Evolutionary conservation across 768 basidiomycete genomes (phyloP), one percentile per base, ranked within the genome.

Genomic region (Boletus sp.): DNA sequence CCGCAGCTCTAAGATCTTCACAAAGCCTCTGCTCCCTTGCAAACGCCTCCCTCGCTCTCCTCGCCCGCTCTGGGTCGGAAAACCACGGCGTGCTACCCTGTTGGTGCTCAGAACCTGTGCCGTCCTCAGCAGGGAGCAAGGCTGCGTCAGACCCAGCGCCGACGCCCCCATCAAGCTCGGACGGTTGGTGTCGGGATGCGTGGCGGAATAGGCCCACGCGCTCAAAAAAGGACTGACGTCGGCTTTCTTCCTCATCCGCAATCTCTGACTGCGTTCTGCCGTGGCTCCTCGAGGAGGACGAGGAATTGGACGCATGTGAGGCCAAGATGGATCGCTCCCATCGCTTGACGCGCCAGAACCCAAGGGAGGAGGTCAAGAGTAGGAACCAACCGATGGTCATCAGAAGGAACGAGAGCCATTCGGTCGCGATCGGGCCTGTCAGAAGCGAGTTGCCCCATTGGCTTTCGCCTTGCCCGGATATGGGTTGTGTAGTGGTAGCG

Each of bases 381-480:
- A 94, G 77, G 73, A 92, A 92, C 90, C 90, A 92, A 2, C 88
- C 92, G 47, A 93, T 76, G 36, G 89, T 92, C 92, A 98, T 97
- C 62, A 98, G 75, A 75, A 95, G 84, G 77, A 98, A 98, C 15
- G 92, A 92, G 50, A 98, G 76, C 93, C 93, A 98, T 68, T 98
- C 94, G 24, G 89, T 88, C 0, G 94, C 91, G 24, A 86, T 80
- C 71, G 89, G 83, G n/a, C 78, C 76, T 5, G 84, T 72, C 18
- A 80, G 50, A 20, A 72, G 60, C 53, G 81, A 77, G 47, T 76
- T 78, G 20, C 76, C 70, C 71, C 18, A 77, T 71, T 48, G 67
- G 12, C 6, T 40, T 18, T 61, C 59, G 7, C 40, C 56, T 51
- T 60, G 60, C 10, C 28, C 47, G 4, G 60, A n/a, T 12, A 52